Percentiles rank a stretch among this genome's conserved stretches.
Evolutionary conservation across 495 filamentous ascomycete species (phyloP).

Genomic region (Friedmanniomyces simplex): DNA sequence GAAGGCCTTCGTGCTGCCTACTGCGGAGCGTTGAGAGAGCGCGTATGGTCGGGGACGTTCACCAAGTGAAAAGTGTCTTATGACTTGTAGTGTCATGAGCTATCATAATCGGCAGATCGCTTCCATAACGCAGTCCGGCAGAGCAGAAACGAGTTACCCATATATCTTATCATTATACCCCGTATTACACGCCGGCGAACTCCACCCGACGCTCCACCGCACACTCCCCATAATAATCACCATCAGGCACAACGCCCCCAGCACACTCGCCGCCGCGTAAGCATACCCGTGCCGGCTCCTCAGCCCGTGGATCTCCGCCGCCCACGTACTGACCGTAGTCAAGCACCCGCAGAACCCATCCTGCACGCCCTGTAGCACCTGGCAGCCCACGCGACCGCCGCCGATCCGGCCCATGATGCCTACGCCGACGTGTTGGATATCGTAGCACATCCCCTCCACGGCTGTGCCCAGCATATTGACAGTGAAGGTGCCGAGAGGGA

Average conservation of each 20-base stretch:
- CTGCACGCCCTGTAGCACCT: constrained; percentile 71
- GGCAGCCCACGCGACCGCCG: constrained; percentile 47
- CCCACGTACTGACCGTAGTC: constrained; percentile 93
- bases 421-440: constrained; percentile 51
- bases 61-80: no score
- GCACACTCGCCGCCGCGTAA: constrained; percentile 62
- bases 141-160: background rate
- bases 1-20: background rate
- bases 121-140: no score
- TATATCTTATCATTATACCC: constrained; percentile 14
- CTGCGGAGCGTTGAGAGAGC: no score
- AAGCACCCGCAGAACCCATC: constrained; percentile 88
- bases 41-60: no score
- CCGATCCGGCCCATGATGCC: constrained; percentile 37
- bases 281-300: constrained; percentile 57
- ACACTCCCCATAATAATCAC: constrained; percentile 72
- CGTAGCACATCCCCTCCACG: constrained; percentile 55
- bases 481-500: constrained; percentile 81
- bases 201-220: constrained; percentile 62
- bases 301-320: constrained; percentile 63
- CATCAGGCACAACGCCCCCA: constrained; percentile 51
- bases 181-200: constrained; percentile 37
- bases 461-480: constrained; percentile 73
- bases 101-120: no score
- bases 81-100: no score